Base-by-base conservation (phyloP, 2,329 filamentous ascomycete genomes). In the Diaporthe citrichinensis region DNA sequence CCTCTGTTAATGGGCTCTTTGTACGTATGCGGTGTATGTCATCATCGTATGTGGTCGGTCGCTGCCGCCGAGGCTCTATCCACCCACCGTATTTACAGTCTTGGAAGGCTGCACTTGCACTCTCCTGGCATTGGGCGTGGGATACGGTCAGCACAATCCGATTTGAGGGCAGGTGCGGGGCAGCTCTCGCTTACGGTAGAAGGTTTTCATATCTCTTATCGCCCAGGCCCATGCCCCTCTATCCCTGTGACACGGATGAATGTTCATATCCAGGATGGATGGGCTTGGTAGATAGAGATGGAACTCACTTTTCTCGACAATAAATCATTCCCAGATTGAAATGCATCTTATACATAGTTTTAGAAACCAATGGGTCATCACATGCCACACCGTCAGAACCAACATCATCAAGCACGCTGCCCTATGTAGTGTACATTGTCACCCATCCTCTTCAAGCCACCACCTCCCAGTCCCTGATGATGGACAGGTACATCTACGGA, bases 91-190 rank as follows among this genome's bases (percentile, higher is more conserved):
- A 23, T 28, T 31, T 20, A 9, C 28, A 23, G 20, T 10, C 6
- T 8, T 4, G 25, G 15, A 4, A 6, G 36, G 15, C 44, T 68
- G 46, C 62, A 53, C 46, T 25, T 53, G 28, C 46, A 28, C 62
- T 68, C 23, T 36, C n/a, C 28, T 67, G 44, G 41, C 28, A 23
- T 41, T 61, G 49, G 49, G 17, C 17, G 5, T 36, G 8, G 20
- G 28, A 67, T 8, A 49, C 28, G 41, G 41, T 46, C n/a, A 67
- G 44, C 61, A 68, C 14, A 23, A 53, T 36, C 44, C 44, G 31
- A 34, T 68, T 34, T n/a, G 44, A 68, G 46, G n/a, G 62, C 23
- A 68, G 46, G 62, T 68, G 62, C 62, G 62, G 62, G 62, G 62
- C 62, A 51, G 46, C 23, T 46, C 44, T 68, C 44, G 44, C 44